Base-by-base conservation (phyloP, 371 early-diverging fungal genomes). In the Phascolomyces articulosus region DNA sequence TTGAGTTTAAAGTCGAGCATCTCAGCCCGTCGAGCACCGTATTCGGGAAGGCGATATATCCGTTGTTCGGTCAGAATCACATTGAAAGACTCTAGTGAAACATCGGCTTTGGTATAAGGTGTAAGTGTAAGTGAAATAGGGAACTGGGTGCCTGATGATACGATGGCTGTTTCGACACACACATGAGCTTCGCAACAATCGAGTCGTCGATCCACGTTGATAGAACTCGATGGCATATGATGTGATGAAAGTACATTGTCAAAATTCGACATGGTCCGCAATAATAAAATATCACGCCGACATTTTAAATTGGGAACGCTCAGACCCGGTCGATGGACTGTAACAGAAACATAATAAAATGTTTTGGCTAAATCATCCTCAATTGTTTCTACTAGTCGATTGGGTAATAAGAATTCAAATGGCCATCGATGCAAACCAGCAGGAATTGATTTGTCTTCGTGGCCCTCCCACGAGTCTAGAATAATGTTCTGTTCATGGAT, bases 71-170 rank as follows among this genome's bases (percentile, higher is more conserved):
- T 74, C 20, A 79, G 55, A 15, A 73, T 62, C 13, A 77, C 61
- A 4, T 72, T 65, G 9, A 82, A 62, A 8, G 73, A 70, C 53
- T 82, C 82, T 4, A 82, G 31, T 6, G 60, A 56, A 6, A 79
- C 74, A 27, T 77, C 66, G 23, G 10, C n/a, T 51, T 82, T 82
- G 56, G 68, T 62, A 40, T 75, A 66, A 1, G 82, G 73, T n/a
- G 72, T 58, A 9, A 82, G 58, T 0, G 68, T 67, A 18, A 82
- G 59, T 4, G 79, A 73, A 11, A 82, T 77, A 0, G 82, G 79
- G 21, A 82, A 71, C 53, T 79, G 79, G 0, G 82, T 82, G 6
- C 82, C 82, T 0, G 82, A 82, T 0, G 82, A 82, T 2, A 71
- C 77, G 11, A 77, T 78, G 7, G 77, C 69, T 48, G 77, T 82